phyloP scores from a whole-genome alignment of 345 rosid species.

The Rhizophora mangle region DNA sequence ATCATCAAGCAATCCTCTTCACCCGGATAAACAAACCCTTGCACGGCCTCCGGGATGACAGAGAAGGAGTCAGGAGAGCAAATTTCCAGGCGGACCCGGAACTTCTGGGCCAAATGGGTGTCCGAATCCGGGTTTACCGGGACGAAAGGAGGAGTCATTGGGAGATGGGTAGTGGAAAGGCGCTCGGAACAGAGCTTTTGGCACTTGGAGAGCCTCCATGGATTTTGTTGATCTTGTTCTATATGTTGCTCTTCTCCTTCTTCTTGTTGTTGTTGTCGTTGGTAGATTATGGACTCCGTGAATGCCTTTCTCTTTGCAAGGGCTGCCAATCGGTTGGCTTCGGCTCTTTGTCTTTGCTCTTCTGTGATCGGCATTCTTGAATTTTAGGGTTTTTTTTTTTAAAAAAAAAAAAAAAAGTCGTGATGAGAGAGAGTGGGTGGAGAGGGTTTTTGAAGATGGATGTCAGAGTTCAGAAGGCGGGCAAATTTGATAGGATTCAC shows the following conservation, averaged over 20 bases:
- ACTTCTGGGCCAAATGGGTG: conserved; percentile 34
- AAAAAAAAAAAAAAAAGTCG: conserved; percentile 12
- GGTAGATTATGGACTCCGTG: conserved; percentile 29
- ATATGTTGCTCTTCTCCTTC: too few relatives aligned
- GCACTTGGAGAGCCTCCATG: conserved; percentile 72
- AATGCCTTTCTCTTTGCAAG: conserved; percentile 55
- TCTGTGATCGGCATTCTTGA: conserved; percentile 48
- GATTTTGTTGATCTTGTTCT: conserved; percentile 5
- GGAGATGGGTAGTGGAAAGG: conserved; percentile 7
- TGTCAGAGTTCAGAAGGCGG: conserved; percentile 3
- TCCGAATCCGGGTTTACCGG: conserved; percentile 16
- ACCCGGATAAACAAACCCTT: conserved; percentile 57
- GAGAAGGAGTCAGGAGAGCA: conserved; percentile 86
- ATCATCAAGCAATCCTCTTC: conserved; percentile 52
- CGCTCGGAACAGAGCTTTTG: conserved; percentile 39
- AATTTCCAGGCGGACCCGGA: conserved; percentile 74
- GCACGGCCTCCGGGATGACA: conserved; percentile 44
- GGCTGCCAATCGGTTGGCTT: conserved; percentile 51
- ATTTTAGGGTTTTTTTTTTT: conserved; percentile 20
- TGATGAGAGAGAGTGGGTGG: neutral
- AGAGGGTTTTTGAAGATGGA: neutral
- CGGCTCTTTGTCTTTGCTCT: conserved; percentile 58
- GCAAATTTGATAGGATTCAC: neutral
- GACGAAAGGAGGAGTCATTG: conserved; percentile 22
- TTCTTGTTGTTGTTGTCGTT: conserved; percentile 18